Evolutionary conservation across 768 basidiomycete species (phyloP).

Genomic region (Tubosaeta sp.): DNA sequence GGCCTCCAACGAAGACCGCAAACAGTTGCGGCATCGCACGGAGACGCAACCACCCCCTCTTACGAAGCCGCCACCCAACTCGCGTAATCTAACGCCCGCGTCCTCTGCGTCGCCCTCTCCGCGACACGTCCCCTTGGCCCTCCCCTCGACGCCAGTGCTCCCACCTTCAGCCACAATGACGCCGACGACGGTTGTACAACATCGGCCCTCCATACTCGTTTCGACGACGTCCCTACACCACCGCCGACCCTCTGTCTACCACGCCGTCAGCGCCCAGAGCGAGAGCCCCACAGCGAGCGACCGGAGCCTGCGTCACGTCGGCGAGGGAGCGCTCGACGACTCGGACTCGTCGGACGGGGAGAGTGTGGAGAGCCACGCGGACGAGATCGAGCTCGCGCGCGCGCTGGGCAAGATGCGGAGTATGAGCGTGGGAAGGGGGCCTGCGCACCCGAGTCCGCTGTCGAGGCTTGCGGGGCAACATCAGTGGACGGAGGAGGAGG

Average conservation of each 20-base stretch:
- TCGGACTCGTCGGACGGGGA: slow-evolving; percentile 58
- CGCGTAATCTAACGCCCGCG: slow-evolving; percentile 50
- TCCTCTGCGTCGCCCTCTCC: slow-evolving; percentile 62
- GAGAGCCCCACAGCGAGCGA: slow-evolving; percentile 37
- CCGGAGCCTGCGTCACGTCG: slow-evolving; percentile 57
- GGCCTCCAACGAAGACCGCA: slow-evolving; percentile 17
- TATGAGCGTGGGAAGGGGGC: slow-evolving; percentile 24
- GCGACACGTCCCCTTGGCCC: slow-evolving; percentile 33
- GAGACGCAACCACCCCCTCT: slow-evolving; percentile 14
- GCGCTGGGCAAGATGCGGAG: slow-evolving; percentile 37
- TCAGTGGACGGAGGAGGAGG: slow-evolving; percentile 51
- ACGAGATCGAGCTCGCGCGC: slow-evolving; percentile 28
- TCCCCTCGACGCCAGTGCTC: slow-evolving; percentile 31
- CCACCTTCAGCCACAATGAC: slow-evolving; percentile 39
- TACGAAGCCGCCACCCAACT: slow-evolving; percentile 32
- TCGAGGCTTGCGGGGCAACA: slow-evolving; percentile 54
- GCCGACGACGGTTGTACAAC: slow-evolving; percentile 40
- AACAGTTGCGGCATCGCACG: slow-evolving; percentile 15
- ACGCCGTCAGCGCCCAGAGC: slow-evolving; percentile 34
- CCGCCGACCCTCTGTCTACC: slow-evolving; percentile 38
- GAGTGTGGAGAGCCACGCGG: slow-evolving; percentile 16
- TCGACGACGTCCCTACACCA: slow-evolving; percentile 31
- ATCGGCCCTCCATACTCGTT: slow-evolving; percentile 38
- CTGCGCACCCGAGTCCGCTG: slow-evolving; percentile 59
- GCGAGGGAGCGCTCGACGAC: slow-evolving; percentile 75